A percentile compares a stretch with the other conserved stretches of the same genome.
These are phyloP conservation scores for Colletotrichum sublineola DNA, from an alignment of 2,329 filamentous ascomycete genomes.

Conservation along the genomic window DNA sequence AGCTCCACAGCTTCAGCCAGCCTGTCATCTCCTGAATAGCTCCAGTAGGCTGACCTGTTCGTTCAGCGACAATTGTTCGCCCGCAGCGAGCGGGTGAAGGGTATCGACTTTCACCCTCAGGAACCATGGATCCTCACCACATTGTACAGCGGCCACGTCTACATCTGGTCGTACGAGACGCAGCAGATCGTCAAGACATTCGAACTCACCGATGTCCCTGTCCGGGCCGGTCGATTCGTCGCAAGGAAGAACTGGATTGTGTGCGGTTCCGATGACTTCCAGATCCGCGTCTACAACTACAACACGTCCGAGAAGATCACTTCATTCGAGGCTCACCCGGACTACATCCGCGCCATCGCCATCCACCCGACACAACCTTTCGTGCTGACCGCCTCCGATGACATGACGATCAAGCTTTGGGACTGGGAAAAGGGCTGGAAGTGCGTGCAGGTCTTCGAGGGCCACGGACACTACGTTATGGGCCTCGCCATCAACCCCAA, in stretches of 20 bases:
- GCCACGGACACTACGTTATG: conserved; percentile 97
- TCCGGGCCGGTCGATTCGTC: conserved; percentile 95
- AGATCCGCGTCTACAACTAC: conserved; percentile 92
- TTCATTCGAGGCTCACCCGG: conserved; percentile 95
- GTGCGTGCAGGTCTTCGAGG: conserved; percentile 96
- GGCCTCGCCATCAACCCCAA: conserved; percentile 97
- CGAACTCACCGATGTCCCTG: conserved; percentile 97
- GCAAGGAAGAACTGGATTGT: conserved; percentile 99
- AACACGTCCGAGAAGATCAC: conserved; percentile 99
- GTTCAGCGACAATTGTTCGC: conserved; percentile 67
- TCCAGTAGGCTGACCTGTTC: conserved; percentile 30
- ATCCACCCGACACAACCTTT: conserved; percentile 97
- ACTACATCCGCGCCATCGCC: conserved; percentile 97
- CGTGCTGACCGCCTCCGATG: conserved; percentile 94
- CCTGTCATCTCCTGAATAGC: conserved; percentile 30
- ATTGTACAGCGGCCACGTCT: conserved; percentile 93
- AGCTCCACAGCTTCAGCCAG: conserved; percentile 19
- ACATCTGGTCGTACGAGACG: conserved; percentile 99
- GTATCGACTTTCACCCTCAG: conserved; percentile 95
- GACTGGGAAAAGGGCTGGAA: conserved; percentile 99
- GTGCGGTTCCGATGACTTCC: conserved; percentile 90
- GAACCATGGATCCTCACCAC: conserved; percentile 98
- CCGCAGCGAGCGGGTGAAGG: conserved; percentile 95
- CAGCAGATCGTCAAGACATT: conserved; percentile 99
- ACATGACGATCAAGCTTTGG: conserved; percentile 99